A percentile compares a stretch with the other conserved stretches of the same genome.
phyloP scores from a whole-genome alignment of 139 green algal species.

The Desmodesmus armatus region DNA sequence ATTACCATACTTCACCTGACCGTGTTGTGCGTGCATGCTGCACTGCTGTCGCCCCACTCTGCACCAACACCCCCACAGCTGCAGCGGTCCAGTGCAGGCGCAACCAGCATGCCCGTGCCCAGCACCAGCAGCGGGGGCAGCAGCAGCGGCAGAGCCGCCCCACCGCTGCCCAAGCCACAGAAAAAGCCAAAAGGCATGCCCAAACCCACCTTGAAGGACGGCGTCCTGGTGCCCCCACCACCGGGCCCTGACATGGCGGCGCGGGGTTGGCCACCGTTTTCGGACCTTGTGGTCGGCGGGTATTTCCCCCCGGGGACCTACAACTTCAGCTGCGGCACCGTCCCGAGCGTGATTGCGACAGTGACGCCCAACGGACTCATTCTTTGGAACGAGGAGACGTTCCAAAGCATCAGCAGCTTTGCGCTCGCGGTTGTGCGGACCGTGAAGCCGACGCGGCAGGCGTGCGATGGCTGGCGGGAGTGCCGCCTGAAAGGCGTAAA shows the following conservation, averaged over 20 bases:
- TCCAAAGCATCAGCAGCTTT: conserved; percentile 74
- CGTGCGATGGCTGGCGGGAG: conserved; percentile 78
- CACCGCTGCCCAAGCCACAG: no score
- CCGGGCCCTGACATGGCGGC: conserved; percentile 36
- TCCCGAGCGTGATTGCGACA: conserved; percentile 48
- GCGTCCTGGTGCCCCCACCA: conserved; percentile 17
- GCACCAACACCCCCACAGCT: not conserved
- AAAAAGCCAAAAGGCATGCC: conserved; percentile 26
- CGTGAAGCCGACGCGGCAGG: conserved; percentile 68
- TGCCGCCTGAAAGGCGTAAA: conserved; percentile 63
- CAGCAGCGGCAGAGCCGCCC: not conserved
- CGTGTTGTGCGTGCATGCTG: not conserved
- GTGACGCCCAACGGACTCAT: conserved; percentile 61
- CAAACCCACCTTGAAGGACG: not conserved
- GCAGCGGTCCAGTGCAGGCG: conserved; percentile 22
- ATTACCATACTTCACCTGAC: no score
- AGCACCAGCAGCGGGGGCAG: not conserved
- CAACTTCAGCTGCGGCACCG: conserved; percentile 61
- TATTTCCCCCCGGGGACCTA: conserved; percentile 60
- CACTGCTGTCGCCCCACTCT: no score
- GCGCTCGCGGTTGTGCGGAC: conserved; percentile 70
- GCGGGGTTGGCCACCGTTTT: conserved; percentile 59
- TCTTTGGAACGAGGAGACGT: conserved; percentile 53
- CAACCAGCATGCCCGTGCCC: no score
- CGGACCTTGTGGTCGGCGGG: conserved; percentile 56